Evolutionary conservation across 202 grass and related monocot genomes (phyloP), one percentile per base, ranked within the genome.

Genomic region (Digitaria exilis): DNA sequence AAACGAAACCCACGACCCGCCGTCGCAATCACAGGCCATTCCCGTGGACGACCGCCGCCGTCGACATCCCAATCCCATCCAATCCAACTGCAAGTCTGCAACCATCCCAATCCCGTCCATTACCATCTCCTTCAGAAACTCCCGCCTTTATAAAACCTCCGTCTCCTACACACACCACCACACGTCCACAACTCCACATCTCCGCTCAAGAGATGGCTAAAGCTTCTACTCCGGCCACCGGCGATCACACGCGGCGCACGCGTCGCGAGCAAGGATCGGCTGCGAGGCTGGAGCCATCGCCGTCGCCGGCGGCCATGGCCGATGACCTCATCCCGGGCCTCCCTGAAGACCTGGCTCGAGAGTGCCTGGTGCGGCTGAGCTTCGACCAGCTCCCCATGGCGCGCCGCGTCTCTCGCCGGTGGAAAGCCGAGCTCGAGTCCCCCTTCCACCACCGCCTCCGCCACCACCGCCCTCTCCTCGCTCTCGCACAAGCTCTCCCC

Each of bases 251-350:
- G 51, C 9, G 9, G 11, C 17, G n/a, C 10, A 6, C 44, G 15
- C 45, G 1, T 48, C 49, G 12, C 24, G 42, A 42, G 16, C 52
- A 49, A 82, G 67, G 62, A 71, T 0, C 65, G 1, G 65, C 51
- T 3, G 56, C 62, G 21, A 64, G 34, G 9, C 10, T 2, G 9
- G n/a, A 45, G 74, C 37, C 25, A 1, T n/a, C n/a, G n/a, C n/a
- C 37, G 35, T 3, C 21, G 22, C 6, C 66, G 21, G 13, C 16
- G 28, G 29, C 28, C 28, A 50, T 59, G 75, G 62, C 0, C 57
- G 90, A n/a, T n/a, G n/a, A 97, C 39, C 76, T 97, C 70, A 97
- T 97, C 4, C 92, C 92, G 16, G 95, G 95, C 0, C 73, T 94
- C 9, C 92, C 95, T 1, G 79, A 97, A 5, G 92, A 97, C 30